Evolutionary conservation across 2,329 filamentous ascomycete genomes (phyloP).

Genomic region (Neofusicoccum umdonicola): DNA sequence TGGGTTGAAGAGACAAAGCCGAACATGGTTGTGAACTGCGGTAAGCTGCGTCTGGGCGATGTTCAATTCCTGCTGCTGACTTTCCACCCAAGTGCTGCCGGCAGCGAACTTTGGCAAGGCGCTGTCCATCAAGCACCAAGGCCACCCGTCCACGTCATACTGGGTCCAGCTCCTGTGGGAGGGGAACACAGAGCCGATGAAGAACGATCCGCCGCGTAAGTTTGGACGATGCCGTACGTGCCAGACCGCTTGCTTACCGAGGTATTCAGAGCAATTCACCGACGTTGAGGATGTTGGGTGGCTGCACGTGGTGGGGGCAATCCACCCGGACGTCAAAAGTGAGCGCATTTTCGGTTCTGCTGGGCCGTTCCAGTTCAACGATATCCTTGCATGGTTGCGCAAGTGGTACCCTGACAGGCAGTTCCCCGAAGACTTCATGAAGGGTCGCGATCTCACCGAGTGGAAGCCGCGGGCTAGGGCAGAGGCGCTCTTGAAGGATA

Average conservation of each 20-base stretch:
- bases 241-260: neutral
- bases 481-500: slow-evolving; percentile 7
- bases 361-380: slow-evolving; percentile 18
- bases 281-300: slow-evolving; percentile 25
- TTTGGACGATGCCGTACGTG: neutral
- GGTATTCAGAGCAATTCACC: slow-evolving; percentile 19
- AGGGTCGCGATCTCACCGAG: slow-evolving; percentile 4
- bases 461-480: neutral
- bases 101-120: slow-evolving; percentile 21
- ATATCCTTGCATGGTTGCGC: slow-evolving; percentile 20
- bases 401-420: neutral
- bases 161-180: slow-evolving; percentile 19
- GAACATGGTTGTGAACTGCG: slow-evolving; percentile 40
- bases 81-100: neutral
- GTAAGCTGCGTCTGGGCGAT: slow-evolving; percentile 9
- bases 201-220: slow-evolving; percentile 1
- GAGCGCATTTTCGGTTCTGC: slow-evolving; percentile 23
- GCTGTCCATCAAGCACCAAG: slow-evolving; percentile 21
- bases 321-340: slow-evolving; percentile 19
- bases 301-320: slow-evolving; percentile 23
- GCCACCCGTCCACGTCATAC: slow-evolving; percentile 20
- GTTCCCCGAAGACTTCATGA: slow-evolving; percentile 8
- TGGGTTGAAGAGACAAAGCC: slow-evolving; percentile 41
- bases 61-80: neutral
- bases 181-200: slow-evolving; percentile 11